phyloP scores from a whole-genome alignment of 257 asterid species.

The Asclepias syriaca region DNA sequence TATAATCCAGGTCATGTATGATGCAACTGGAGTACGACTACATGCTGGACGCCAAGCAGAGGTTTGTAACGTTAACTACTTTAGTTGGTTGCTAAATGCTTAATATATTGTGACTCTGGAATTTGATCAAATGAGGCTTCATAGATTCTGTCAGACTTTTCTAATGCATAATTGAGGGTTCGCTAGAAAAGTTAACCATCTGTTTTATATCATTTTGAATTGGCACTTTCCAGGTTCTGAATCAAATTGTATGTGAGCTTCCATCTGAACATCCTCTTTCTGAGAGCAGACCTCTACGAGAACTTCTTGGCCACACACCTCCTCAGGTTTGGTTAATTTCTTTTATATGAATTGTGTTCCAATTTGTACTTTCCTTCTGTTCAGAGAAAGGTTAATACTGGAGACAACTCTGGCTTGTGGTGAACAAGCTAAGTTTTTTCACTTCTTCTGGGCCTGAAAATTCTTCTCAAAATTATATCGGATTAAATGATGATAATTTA shows the following conservation, averaged over 20 bases:
- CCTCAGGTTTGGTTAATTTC: conserved; percentile 57
- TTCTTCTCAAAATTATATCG: not conserved
- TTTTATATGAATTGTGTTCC: not conserved
- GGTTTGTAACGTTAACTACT: conserved; percentile 37
- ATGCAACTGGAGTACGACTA: conserved; percentile 89
- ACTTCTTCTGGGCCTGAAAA: not conserved
- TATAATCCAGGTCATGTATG: conserved; percentile 85
- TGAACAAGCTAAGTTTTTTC: not conserved
- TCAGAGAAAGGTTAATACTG: not conserved
- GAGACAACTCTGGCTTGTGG: not conserved
- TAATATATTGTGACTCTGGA: not conserved
- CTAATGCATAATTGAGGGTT: not conserved
- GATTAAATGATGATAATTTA: not conserved
- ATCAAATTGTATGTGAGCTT: conserved; percentile 89
- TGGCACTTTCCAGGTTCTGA: conserved; percentile 56
- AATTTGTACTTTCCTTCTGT: not conserved
- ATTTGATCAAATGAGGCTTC: not conserved
- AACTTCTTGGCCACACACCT: conserved; percentile 98
- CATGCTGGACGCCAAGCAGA: conserved; percentile 99
- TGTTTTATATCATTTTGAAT: not conserved
- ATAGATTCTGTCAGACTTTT: not conserved
- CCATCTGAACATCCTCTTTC: conserved; percentile 98
- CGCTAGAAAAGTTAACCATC: not conserved
- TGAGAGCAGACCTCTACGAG: conserved; percentile 80
- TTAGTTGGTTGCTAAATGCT: conserved; percentile 1